Conservation (phyloP, 2,329 filamentous ascomycete genomes). For the Paecilomyces sp. region DNA sequence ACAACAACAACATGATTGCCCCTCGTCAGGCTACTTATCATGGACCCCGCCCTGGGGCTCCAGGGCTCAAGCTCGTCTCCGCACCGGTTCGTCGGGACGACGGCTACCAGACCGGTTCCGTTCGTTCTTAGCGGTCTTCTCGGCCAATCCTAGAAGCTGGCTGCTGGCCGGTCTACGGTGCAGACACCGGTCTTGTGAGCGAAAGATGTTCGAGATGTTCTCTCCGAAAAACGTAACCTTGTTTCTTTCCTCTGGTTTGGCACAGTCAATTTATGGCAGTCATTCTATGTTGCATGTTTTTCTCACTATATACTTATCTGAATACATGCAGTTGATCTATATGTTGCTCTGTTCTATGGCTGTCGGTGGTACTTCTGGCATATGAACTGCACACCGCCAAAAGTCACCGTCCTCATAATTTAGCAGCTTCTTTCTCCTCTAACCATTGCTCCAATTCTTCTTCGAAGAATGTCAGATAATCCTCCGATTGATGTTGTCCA, state of each 20-base stretch:
- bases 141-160: not conserved
- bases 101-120: constrained; percentile 3
- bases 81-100: constrained; percentile 13
- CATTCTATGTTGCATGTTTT: not conserved
- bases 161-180: not conserved
- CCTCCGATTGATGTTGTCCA: constrained; percentile 22
- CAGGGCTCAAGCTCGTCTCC: constrained; percentile 5
- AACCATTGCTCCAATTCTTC: not conserved
- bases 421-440: not conserved
- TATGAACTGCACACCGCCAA: not conserved
- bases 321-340: not conserved
- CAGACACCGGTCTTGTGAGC: not conserved
- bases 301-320: not conserved
- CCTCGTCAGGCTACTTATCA: not conserved
- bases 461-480: constrained; percentile 22
- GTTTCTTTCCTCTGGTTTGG: not conserved
- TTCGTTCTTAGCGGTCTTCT: not conserved
- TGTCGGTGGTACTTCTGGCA: not conserved
- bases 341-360: not conserved
- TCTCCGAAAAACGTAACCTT: not conserved
- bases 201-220: not conserved
- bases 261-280: not conserved
- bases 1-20: not conserved
- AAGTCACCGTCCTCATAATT: not conserved
- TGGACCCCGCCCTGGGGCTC: not conserved